Conservation (phyloP, 768 basidiomycete species). For the Leccinum disarticulatum region DNA sequence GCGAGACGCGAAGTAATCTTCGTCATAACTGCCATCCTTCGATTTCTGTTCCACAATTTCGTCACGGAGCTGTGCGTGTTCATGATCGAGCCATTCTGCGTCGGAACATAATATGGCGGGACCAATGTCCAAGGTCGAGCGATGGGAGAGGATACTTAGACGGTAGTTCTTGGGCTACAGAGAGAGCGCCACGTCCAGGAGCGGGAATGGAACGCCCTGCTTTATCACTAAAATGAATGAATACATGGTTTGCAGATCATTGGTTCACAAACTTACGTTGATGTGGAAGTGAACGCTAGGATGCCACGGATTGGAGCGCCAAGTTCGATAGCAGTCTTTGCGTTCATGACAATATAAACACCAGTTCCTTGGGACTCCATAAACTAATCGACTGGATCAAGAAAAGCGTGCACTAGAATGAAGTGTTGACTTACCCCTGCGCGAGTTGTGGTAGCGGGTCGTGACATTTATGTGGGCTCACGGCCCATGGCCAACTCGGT, state of each 20-base stretch:
- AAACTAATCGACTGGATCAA: slow-evolving; percentile 48
- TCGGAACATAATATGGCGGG: slow-evolving; percentile 94
- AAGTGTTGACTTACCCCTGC: slow-evolving; percentile 64
- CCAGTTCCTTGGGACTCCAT: slow-evolving; percentile 98
- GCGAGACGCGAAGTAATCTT: slow-evolving; percentile 73
- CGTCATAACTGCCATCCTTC: slow-evolving; percentile 50
- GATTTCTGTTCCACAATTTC: slow-evolving; percentile 67
- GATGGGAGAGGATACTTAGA: slow-evolving; percentile 77
- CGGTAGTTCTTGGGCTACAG: slow-evolving; percentile 82
- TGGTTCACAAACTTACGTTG: slow-evolving; percentile 61
- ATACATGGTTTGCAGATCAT: background rate
- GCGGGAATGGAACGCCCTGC: slow-evolving; percentile 98
- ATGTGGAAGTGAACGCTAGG: slow-evolving; percentile 94
- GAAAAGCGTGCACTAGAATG: background rate
- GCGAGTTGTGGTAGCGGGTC: slow-evolving; percentile 94
- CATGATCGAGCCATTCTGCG: slow-evolving; percentile 94
- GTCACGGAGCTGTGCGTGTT: slow-evolving; percentile 79
- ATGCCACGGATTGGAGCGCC: slow-evolving; percentile 93
- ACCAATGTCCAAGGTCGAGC: slow-evolving; percentile 84
- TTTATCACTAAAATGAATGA: slow-evolving; percentile 69
- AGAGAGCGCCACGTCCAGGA: slow-evolving; percentile 90
- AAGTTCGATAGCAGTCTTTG: slow-evolving; percentile 92
- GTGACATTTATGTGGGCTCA: slow-evolving; percentile 98
- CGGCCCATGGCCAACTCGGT: slow-evolving; percentile 99
- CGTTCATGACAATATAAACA: slow-evolving; percentile 96